Evolutionary conservation across 2,329 filamentous ascomycete species (phyloP).

Genomic region (Clarireedia monteithiana): DNA sequence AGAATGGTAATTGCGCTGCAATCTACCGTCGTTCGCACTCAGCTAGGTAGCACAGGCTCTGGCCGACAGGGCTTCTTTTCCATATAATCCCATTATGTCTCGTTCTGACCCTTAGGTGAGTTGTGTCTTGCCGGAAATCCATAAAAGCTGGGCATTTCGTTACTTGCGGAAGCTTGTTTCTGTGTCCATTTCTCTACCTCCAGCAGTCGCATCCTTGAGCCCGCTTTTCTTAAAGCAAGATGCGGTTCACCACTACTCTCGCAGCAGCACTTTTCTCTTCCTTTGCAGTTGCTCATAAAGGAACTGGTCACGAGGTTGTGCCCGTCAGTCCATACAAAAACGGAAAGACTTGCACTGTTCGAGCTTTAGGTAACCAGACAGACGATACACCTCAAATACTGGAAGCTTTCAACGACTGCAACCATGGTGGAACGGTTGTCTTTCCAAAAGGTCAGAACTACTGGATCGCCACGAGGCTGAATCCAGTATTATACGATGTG

Average conservation of each 20-base stretch:
- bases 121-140: no score
- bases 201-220: neutral
- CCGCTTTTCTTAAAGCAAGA: neutral
- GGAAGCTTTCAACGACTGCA: conserved; percentile 41
- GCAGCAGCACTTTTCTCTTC: neutral
- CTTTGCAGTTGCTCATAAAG: neutral
- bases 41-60: neutral
- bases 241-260: neutral
- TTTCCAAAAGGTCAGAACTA: conserved; percentile 44
- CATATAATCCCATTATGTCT: neutral
- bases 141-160: neutral
- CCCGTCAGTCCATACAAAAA: conserved; percentile 4
- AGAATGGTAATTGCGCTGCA: neutral
- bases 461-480: conserved; percentile 41
- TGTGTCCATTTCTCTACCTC: neutral
- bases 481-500: conserved; percentile 42
- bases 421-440: conserved; percentile 39
- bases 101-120: no score
- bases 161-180: neutral
- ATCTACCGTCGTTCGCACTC: neutral
- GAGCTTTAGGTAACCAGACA: conserved; percentile 32
- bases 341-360: conserved; percentile 31
- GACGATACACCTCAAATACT: conserved; percentile 46
- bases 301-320: neutral
- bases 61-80: neutral